Evolutionary conservation across 23 red algal genomes (phyloP), one percentile per base, ranked within the genome.

Genomic region (Agarophyton chilense): DNA sequence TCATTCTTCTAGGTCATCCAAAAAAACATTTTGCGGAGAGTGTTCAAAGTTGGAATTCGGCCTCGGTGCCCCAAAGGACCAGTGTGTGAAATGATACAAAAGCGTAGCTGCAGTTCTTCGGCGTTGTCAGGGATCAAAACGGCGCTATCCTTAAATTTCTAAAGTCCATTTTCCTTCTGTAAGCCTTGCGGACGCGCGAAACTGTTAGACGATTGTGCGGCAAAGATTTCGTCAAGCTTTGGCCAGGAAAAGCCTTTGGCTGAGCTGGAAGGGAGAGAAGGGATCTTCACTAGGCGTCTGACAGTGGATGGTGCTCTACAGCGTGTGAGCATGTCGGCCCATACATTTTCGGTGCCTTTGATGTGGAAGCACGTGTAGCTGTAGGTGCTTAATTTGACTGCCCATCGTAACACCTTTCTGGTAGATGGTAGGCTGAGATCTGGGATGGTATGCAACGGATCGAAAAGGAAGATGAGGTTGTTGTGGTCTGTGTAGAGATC

Each of bases 41-140:
- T 25, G 36, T 24, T 54, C 10, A 21, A 3, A 32, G 72, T 77
- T 4, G 25, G 2, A 26, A 22, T 12, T 34, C 25, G 26, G 61
- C 61, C 5, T 46, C 79, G 79, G 40, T 81, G 77, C 2, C 77
- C 77, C 11, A 11, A 17, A 14, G 42, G 26, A 0, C 79, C 35
- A 7, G 57, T 67, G 40, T 84, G 79, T 34, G 79, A 54, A 28
- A 64, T 64, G 79, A 84, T 50, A 19, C 18, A 45, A 10, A 84
- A 10, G 0, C 79, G 79, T 8, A 84, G 22, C 39, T 84, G 52
- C 6, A 84, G 51, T 19, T 46, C 25, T 24, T 62, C 55, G n/a
- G 52, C 6, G 40, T 66, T 18, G 13, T 67, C 31, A 25, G 52
- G 79, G 31, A 84, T 64, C 79, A 54, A 65, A 1, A 67, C 7